Conservation (phyloP, 2,329 filamentous ascomycete genomes). For the Aspergillus aculeatinus region DNA sequence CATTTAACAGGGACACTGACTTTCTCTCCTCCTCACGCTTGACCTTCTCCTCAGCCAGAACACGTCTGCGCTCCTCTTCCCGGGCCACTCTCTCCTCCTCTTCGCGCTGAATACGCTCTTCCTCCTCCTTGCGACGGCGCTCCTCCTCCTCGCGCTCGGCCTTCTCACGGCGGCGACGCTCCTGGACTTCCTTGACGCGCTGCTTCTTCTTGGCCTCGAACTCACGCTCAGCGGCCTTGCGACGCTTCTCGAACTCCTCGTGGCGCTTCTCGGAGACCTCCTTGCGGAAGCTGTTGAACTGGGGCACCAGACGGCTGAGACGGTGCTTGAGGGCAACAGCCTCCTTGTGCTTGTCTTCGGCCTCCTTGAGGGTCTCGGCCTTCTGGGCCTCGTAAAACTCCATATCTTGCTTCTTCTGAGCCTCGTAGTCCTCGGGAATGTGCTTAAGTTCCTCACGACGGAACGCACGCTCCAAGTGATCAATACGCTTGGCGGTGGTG, state of each 20-base stretch:
- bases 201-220: slow-evolving; percentile 86
- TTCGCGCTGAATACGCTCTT: slow-evolving; percentile 76
- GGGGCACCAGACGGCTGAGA: slow-evolving; percentile 76
- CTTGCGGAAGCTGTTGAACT: slow-evolving; percentile 80
- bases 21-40: slow-evolving; percentile 59
- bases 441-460: slow-evolving; percentile 95
- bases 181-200: slow-evolving; percentile 84
- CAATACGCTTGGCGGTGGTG: slow-evolving; percentile 90
- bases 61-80: slow-evolving; percentile 76
- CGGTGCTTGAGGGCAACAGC: slow-evolving; percentile 92
- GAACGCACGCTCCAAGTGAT: slow-evolving; percentile 95
- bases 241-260: slow-evolving; percentile 93
- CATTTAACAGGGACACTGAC: slow-evolving; percentile 42
- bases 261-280: slow-evolving; percentile 82
- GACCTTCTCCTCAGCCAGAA: slow-evolving; percentile 69
- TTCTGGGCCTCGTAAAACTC: slow-evolving; percentile 78
- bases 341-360: slow-evolving; percentile 86
- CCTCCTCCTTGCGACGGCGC: slow-evolving; percentile 73
- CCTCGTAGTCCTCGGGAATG: slow-evolving; percentile 78
- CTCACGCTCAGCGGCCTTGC: slow-evolving; percentile 86
- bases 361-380: slow-evolving; percentile 72
- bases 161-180: slow-evolving; percentile 78
- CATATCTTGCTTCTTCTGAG: slow-evolving; percentile 74
- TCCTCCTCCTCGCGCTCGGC: slow-evolving; percentile 82
- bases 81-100: slow-evolving; percentile 79